phyloP scores from a whole-genome alignment of 169 alveolate species.

The Plasmodium gaboni region DNA sequence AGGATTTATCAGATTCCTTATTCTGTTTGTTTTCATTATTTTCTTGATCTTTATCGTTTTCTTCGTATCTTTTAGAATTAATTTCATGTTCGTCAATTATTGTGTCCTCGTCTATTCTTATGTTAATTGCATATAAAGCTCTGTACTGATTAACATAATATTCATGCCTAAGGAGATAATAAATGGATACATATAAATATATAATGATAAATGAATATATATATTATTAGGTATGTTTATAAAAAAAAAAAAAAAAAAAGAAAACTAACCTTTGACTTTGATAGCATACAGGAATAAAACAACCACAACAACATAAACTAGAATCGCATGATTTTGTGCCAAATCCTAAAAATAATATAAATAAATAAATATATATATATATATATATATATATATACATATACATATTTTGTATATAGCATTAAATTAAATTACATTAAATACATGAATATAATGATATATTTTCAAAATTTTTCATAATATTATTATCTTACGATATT shows the following conservation, averaged over 20 bases:
- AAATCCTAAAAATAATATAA: constrained; percentile 29
- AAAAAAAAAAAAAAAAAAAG: constrained; percentile 2
- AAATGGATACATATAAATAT: not conserved
- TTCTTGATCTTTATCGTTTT: not conserved
- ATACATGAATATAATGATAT: no score
- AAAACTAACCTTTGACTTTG: constrained; percentile 67
- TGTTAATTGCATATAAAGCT: constrained; percentile 62
- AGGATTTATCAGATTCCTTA: constrained; percentile 12
- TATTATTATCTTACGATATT: constrained; percentile 48
- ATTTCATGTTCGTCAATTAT: constrained; percentile 46
- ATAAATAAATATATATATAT: not conserved
- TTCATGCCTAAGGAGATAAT: constrained; percentile 35
- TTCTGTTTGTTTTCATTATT: constrained; percentile 7
- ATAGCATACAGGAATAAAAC: constrained; percentile 70
- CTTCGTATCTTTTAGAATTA: constrained; percentile 3
- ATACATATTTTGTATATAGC: not conserved
- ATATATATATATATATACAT: not conserved
- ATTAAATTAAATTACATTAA: no score
- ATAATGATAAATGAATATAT: not conserved
- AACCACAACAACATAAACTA: constrained; percentile 74
- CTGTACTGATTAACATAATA: constrained; percentile 61
- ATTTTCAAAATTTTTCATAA: no score
- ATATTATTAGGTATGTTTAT: not conserved
- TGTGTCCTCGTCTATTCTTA: constrained; percentile 30
- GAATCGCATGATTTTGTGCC: constrained; percentile 55